Evolutionary conservation across 1,284 basidiomycete genomes (phyloP).

Genomic region (Apiotrichum veenhuisii): DNA sequence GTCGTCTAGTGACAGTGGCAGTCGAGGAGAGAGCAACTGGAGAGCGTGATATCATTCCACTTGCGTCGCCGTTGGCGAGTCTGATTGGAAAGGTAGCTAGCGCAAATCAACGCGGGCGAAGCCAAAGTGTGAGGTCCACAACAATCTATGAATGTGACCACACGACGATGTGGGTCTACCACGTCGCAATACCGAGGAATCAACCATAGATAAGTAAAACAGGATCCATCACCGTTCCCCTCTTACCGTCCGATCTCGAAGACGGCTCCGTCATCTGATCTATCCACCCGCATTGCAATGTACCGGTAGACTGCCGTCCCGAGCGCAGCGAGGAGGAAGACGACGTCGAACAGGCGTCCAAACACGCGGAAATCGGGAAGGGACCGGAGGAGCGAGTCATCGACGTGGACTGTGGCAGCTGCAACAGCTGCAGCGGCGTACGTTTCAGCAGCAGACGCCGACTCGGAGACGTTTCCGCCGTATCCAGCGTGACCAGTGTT

Average conservation of each 20-base stretch:
- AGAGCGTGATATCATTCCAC: too few species aligned
- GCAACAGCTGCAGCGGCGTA: background rate
- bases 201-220: too few species aligned
- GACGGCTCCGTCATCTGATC: conserved; percentile 15
- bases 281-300: conserved; percentile 36
- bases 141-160: too few species aligned
- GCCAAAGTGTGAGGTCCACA: too few species aligned
- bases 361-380: conserved; percentile 50
- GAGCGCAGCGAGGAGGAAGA: conserved; percentile 44
- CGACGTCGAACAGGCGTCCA: conserved; percentile 47
- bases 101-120: too few species aligned
- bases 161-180: too few species aligned
- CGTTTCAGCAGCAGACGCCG: background rate
- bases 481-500: conserved; percentile 8
- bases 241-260: background rate
- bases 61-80: too few species aligned
- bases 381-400: conserved; percentile 38
- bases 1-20: background rate
- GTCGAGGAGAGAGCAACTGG: background rate
- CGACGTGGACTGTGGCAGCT: background rate
- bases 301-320: conserved; percentile 39
- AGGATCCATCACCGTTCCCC: background rate
- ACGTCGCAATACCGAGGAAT: too few species aligned
- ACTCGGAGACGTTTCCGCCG: background rate
- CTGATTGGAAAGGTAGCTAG: too few species aligned